phyloP scores from a whole-genome alignment of 176 grass and related monocot species.

The Saccharum officinarum region DNA sequence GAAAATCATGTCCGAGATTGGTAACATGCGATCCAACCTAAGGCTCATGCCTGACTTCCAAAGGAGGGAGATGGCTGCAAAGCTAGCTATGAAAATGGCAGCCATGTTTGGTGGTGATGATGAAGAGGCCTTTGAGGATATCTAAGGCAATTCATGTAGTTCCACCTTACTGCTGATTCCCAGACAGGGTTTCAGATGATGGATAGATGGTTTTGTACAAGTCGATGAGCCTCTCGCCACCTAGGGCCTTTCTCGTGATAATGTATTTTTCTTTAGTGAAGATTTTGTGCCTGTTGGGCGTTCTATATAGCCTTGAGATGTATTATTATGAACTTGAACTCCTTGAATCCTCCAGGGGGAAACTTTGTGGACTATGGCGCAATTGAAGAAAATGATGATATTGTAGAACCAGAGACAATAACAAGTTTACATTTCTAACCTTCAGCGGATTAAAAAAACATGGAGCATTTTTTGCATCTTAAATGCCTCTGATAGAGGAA shows the following conservation, averaged over 20 bases:
- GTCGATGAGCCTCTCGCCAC: neutral
- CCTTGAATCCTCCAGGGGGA: neutral
- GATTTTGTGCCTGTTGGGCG: neutral
- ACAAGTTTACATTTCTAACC: neutral
- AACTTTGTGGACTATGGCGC: neutral
- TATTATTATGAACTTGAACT: constrained; percentile 16
- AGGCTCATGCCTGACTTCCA: constrained; percentile 91
- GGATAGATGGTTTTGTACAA: constrained; percentile 5
- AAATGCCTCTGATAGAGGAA: no score
- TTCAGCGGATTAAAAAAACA: neutral
- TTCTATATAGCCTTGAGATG: constrained; percentile 14
- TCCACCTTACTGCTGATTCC: neutral
- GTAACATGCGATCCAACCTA: constrained; percentile 78
- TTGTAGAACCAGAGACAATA: neutral
- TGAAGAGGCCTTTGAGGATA: constrained; percentile 49
- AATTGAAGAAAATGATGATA: neutral
- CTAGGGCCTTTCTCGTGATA: neutral
- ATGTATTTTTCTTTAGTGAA: neutral
- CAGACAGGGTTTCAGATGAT: neutral
- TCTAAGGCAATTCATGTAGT: constrained; percentile 24
- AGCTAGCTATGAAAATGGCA: constrained; percentile 91
- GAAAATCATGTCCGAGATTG: constrained; percentile 86
- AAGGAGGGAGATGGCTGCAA: constrained; percentile 86
- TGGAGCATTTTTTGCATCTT: constrained; percentile 3
- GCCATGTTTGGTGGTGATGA: constrained; percentile 79